These are phyloP conservation scores for Phallus indusiatus DNA, from an alignment of 768 basidiomycete species.

Conservation along the genomic window DNA sequence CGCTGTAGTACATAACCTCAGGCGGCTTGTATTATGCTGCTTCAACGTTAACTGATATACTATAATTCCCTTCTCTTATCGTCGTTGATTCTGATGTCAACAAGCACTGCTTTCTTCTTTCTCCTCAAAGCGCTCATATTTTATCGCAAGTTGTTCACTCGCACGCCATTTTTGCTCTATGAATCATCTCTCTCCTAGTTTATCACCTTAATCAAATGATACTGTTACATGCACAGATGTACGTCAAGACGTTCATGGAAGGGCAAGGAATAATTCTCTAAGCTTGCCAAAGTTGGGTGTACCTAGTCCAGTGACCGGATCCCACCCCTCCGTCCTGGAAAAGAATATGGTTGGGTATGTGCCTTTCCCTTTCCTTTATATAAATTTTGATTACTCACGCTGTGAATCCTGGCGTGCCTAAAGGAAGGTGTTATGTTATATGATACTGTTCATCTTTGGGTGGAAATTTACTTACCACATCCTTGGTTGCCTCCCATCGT, in stretches of 20 bases:
- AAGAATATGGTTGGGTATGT: background rate
- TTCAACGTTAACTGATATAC: too few relatives aligned
- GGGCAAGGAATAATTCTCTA: slow-evolving; percentile 16
- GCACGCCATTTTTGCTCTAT: too few relatives aligned
- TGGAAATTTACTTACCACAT: slow-evolving; percentile 17
- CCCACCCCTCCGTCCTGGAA: slow-evolving; percentile 6
- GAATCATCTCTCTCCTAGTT: too few relatives aligned
- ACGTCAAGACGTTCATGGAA: slow-evolving; percentile 14
- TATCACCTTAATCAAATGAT: too few relatives aligned
- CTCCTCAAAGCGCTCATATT: too few relatives aligned
- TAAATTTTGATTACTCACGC: background rate
- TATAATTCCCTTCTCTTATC: too few relatives aligned
- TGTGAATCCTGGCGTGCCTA: slow-evolving; percentile 9
- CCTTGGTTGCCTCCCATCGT: slow-evolving; percentile 35
- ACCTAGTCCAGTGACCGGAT: slow-evolving; percentile 16
- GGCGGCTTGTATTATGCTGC: too few relatives aligned
- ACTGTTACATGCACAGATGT: too few relatives aligned
- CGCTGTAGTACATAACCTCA: too few relatives aligned
- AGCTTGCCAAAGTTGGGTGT: slow-evolving; percentile 20
- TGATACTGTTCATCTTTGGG: background rate
- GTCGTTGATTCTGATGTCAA: too few relatives aligned
- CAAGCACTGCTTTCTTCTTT: too few relatives aligned
- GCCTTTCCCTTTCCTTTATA: background rate
- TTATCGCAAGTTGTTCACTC: too few relatives aligned
- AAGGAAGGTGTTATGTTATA: background rate